Base-by-base conservation (phyloP, 2,329 filamentous ascomycete genomes). In the Lizonia empirigonia region DNA sequence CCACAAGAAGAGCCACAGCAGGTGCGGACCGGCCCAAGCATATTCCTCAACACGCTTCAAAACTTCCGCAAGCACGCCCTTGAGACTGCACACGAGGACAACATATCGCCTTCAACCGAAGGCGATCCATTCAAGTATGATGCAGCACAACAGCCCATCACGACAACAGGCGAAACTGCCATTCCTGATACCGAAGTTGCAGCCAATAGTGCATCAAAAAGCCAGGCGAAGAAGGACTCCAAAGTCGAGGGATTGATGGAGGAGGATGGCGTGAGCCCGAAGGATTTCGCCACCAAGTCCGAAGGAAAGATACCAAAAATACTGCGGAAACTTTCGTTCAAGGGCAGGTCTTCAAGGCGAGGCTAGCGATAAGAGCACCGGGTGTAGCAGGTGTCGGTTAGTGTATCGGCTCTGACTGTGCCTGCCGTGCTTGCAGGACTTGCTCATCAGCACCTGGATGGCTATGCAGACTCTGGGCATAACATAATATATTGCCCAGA, bases 191-290 rank as follows among this genome's bases (percentile, higher is more conserved):
- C 16, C 4, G 15, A 18, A 26, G 5, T 5, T 5, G 23, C 27
- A 16, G 13, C n/a, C 34, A 18, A 12, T 30, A 20, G 15, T 24
- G 23, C 29, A 8, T 10, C 34, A 4, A 50, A 29, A 9, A 23
- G 34, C 6, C 44, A 35, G 18, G 29, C n/a, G 6, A 50, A 40
- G 40, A 50, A 50, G 10, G 34, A 50, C 18, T 44, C 39, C 22
- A 39, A 41, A 9, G 32, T 22, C n/a, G 41, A 45, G 7, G 20
- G 4, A 2, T 26, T 52, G 32, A 12, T 33, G 8, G 29, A 26
- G 10, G 40, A 45, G 19, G 48, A 37, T 7, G 24, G 32, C 2
- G 30, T 40, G n/a, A 32, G 36, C 32, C 15, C 36, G 12, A 30
- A 27, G 19, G 36, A 51, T 27, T 46, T 40, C 15, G 48, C 41